Evolutionary conservation across 1,284 basidiomycete species (phyloP).

Genomic region (Naganishia liquefaciens): DNA sequence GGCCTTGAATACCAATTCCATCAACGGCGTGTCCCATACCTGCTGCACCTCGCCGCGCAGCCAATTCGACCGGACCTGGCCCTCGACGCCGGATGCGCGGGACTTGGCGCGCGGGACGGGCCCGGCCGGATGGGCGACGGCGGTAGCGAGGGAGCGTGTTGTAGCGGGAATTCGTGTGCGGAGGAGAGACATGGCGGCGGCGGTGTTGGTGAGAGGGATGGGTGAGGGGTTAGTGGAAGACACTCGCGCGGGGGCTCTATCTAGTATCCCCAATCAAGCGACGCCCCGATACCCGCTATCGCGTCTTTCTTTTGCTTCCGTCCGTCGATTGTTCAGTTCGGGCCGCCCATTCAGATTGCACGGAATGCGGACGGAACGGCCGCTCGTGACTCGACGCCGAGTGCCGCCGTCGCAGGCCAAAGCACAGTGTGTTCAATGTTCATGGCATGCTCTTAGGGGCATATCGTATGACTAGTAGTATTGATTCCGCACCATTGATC

Average conservation of each 20-base stretch:
- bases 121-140: neutral
- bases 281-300: conserved; percentile 11
- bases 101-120: conserved; percentile 3
- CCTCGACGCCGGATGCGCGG: conserved; percentile 17
- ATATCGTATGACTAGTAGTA: no score
- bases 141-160: neutral
- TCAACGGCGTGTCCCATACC: conserved; percentile 64
- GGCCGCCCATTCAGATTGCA: neutral
- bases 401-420: no score
- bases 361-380: no score
- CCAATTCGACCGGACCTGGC: conserved; percentile 52
- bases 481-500: no score
- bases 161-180: neutral
- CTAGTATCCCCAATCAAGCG: neutral
- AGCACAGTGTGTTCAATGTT: no score
- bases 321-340: neutral
- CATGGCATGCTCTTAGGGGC: no score
- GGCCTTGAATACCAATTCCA: conserved; percentile 82
- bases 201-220: no score
- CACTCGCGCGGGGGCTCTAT: no score
- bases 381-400: neutral
- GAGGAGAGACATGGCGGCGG: neutral
- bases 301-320: neutral
- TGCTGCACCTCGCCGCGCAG: conserved; percentile 54
- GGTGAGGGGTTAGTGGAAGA: no score